These are phyloP conservation scores for Claviceps sp. DNA, from an alignment of 2,329 filamentous ascomycete genomes.

Conservation along the genomic window DNA sequence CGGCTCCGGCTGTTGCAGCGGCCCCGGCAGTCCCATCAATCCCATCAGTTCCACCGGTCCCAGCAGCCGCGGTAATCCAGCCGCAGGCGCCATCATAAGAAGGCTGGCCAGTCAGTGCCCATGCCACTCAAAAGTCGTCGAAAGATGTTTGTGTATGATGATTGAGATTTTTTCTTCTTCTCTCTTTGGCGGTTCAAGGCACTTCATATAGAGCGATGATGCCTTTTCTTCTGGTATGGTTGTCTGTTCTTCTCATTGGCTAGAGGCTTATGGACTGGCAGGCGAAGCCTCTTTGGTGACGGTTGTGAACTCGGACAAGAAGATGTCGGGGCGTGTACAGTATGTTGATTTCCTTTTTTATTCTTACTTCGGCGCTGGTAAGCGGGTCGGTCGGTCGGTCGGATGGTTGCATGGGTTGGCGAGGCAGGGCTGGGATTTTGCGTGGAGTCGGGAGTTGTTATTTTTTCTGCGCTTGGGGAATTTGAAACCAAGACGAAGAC, in stretches of 20 bases:
- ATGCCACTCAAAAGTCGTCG: background rate
- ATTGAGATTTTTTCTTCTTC: background rate
- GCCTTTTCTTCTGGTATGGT: background rate
- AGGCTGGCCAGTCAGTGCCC: background rate
- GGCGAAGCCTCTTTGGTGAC: too few species aligned
- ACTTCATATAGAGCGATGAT: slow-evolving; percentile 2
- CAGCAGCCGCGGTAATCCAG: slow-evolving; percentile 10
- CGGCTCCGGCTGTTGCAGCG: too few species aligned
- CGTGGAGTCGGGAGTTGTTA: slow-evolving; percentile 23
- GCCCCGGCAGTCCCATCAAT: slow-evolving; percentile 10
- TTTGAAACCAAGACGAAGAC: slow-evolving; percentile 5
- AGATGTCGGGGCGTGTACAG: slow-evolving; percentile 7
- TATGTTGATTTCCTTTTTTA: background rate
- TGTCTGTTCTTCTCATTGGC: background rate
- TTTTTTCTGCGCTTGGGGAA: background rate
- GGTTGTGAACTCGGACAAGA: background rate
- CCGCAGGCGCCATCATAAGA: slow-evolving; percentile 15
- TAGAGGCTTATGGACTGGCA: background rate
- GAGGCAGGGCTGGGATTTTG: slow-evolving; percentile 17
- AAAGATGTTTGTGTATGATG: slow-evolving; percentile 12
- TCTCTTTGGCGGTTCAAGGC: background rate
- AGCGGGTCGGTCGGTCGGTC: background rate
- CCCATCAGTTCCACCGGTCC: background rate
- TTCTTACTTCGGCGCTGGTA: background rate
- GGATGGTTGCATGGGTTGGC: slow-evolving; percentile 3